These are phyloP conservation scores for Clonostachys rhizophaga DNA, from an alignment of 2,329 filamentous ascomycete genomes.

Conservation along the genomic window DNA sequence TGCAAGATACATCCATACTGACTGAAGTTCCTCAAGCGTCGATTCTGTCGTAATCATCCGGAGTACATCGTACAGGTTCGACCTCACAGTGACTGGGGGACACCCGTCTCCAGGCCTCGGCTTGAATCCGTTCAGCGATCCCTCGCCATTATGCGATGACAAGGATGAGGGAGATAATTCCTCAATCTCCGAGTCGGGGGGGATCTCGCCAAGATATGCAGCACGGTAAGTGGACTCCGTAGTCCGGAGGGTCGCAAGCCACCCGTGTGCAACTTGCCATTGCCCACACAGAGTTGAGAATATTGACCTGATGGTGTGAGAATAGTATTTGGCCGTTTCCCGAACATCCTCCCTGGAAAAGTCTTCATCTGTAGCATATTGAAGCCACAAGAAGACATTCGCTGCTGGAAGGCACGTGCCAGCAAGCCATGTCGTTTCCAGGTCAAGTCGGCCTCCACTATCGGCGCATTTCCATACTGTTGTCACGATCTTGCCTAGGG, in stretches of 20 bases:
- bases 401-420: constrained; percentile 8
- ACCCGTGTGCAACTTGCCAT: constrained; percentile 9
- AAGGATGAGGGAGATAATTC: background rate
- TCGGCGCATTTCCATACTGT: too few species aligned
- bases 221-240: constrained; percentile 14
- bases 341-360: background rate
- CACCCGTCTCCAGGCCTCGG: constrained; percentile 2
- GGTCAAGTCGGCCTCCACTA: background rate
- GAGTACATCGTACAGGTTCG: background rate
- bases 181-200: background rate
- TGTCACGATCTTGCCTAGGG: constrained; percentile 8
- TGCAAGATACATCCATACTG: too few species aligned
- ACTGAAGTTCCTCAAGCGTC: too few species aligned
- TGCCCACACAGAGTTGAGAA: background rate
- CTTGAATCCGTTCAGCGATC: background rate
- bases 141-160: background rate
- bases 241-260: constrained; percentile 8
- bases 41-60: too few species aligned
- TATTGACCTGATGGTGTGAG: constrained; percentile 1
- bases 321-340: constrained; percentile 3
- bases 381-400: constrained; percentile 12
- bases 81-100: background rate
- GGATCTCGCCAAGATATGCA: constrained; percentile 10
- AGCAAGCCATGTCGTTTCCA: constrained; percentile 9
- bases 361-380: constrained; percentile 7